Conservation (phyloP, 177 flowering plant species). For the Vitis hybrid region DNA sequence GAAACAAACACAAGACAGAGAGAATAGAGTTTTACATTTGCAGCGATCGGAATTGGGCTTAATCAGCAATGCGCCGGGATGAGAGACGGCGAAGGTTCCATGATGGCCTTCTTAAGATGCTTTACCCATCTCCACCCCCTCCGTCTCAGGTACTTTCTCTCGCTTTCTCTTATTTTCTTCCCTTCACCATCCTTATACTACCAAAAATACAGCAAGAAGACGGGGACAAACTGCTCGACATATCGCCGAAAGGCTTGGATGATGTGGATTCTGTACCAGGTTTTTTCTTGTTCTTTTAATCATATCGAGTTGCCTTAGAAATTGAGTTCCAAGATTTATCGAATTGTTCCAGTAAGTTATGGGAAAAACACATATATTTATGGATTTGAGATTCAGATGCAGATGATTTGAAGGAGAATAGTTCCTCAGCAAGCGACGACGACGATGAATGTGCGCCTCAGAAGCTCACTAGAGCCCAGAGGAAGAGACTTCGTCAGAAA, state of each 20-base stretch:
- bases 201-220: conserved; percentile 5
- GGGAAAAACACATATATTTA: background rate
- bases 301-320: background rate
- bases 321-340: background rate
- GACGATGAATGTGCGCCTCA: conserved; percentile 12
- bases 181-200: background rate
- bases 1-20: background rate
- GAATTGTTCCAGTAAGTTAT: background rate
- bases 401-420: conserved; percentile 20
- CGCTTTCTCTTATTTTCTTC: background rate
- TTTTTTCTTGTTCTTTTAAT: background rate
- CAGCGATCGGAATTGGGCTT: no score
- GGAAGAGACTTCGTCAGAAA: conserved; percentile 55
- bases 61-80: conserved; percentile 24
- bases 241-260: background rate
- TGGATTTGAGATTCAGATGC: background rate
- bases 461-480: conserved; percentile 59
- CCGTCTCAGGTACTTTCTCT: conserved; percentile 16
- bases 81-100: conserved; percentile 37
- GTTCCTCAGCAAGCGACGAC: conserved; percentile 14
- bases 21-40: background rate
- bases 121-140: conserved; percentile 35
- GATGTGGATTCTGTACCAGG: conserved; percentile 12
- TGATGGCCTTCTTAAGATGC: conserved; percentile 33
- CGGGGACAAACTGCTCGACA: conserved; percentile 8